Conservation (phyloP, 306 rosid genomes). For the Hippophae tibetana region DNA sequence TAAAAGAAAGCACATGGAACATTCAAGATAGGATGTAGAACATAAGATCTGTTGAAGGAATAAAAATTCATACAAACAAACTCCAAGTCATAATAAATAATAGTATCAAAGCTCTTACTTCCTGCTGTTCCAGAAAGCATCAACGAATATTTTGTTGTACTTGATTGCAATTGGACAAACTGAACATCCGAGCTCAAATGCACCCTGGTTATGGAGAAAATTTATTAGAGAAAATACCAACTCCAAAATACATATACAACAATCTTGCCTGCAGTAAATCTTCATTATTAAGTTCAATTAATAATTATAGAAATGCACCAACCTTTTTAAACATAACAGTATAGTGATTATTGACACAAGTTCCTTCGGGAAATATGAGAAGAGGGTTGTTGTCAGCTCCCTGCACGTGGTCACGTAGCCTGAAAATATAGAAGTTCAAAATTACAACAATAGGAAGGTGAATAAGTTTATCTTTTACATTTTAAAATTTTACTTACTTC, state of each 20-base stretch:
- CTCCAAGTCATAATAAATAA: not conserved
- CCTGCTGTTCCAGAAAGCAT: slow-evolving; percentile 97
- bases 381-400: slow-evolving; percentile 90
- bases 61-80: not conserved
- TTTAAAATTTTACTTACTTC: slow-evolving; percentile 50
- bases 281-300: not conserved
- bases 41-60: not conserved
- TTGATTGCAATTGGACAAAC: slow-evolving; percentile 94
- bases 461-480: slow-evolving; percentile 6
- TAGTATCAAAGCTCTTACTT: slow-evolving; percentile 54
- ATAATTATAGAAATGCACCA: slow-evolving; percentile 5
- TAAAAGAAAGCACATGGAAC: not conserved
- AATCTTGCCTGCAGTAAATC: not conserved
- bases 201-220: slow-evolving; percentile 30
- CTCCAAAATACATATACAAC: no score
- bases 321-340: slow-evolving; percentile 99
- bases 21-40: no score
- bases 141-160: slow-evolving; percentile 93
- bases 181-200: slow-evolving; percentile 89
- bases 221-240: no score
- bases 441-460: slow-evolving; percentile 10
- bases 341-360: slow-evolving; percentile 95
- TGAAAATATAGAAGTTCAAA: slow-evolving; percentile 27
- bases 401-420: slow-evolving; percentile 79
- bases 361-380: slow-evolving; percentile 97